These are phyloP conservation scores for Aspergillus amoenus DNA, from an alignment of 2,329 filamentous ascomycete genomes.

Conservation along the genomic window DNA sequence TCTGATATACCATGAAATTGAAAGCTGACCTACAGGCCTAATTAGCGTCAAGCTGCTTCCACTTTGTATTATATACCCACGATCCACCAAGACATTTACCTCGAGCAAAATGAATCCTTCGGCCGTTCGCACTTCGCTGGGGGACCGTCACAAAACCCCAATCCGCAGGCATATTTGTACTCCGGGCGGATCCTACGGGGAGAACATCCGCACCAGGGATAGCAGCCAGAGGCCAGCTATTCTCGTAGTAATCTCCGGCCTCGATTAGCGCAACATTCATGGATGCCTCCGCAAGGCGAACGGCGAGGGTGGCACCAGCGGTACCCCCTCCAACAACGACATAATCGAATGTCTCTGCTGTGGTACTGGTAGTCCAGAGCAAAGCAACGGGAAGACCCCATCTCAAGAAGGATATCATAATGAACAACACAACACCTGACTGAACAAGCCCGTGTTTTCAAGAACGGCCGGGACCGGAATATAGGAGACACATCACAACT, in stretches of 20 bases:
- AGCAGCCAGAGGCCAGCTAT: constrained; percentile 14
- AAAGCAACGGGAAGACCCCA: too few species aligned
- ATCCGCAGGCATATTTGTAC: constrained; percentile 15
- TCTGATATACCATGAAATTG: not conserved
- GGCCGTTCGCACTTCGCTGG: constrained; percentile 24
- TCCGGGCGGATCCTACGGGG: constrained; percentile 23
- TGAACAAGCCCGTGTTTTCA: too few species aligned
- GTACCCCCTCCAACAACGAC: constrained; percentile 29
- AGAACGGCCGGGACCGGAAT: too few species aligned
- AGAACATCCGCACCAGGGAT: constrained; percentile 21
- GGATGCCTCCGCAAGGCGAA: constrained; percentile 22
- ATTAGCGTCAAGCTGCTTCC: not conserved
- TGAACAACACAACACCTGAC: too few species aligned
- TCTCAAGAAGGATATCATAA: too few species aligned
- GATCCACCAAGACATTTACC: constrained; percentile 11
- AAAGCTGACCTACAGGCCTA: not conserved
- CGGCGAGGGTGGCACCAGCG: constrained; percentile 24
- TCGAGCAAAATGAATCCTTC: constrained; percentile 25
- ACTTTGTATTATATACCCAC: not conserved
- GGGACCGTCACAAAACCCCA: constrained; percentile 26
- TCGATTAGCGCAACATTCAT: constrained; percentile 30
- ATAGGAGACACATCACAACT: too few species aligned
- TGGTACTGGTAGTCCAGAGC: too few species aligned
- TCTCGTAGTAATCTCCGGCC: constrained; percentile 29
- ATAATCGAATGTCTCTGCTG: constrained; percentile 20